Percentiles rank a stretch among this genome's conserved stretches.
Evolutionary conservation across 257 asterid species (phyloP).

Genomic region (Scutellaria baicalensis): DNA sequence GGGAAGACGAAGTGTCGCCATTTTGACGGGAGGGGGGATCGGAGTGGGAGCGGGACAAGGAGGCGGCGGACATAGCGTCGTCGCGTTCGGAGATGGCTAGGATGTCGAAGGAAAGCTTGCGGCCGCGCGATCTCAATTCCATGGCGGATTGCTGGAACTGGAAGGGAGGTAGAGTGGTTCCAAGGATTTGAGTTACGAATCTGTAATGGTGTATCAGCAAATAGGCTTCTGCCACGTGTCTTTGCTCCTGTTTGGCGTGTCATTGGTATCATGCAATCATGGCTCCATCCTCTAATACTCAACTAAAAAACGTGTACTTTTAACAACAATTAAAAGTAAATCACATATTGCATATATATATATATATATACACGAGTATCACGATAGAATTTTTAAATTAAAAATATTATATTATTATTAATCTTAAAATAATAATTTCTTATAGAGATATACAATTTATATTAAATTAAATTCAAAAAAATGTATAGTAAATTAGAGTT

Average conservation of each 20-base stretch:
- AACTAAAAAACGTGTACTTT: no score
- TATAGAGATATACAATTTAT: no score
- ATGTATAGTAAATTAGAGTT: no score
- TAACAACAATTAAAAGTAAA: no score
- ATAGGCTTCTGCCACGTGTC: slow-evolving; percentile 11
- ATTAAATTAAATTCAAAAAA: no score
- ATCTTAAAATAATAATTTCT: no score
- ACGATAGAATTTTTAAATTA: no score
- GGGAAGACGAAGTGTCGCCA: slow-evolving; percentile 22
- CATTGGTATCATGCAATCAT: no score
- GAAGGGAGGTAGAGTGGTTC: not conserved
- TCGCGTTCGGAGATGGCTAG: slow-evolving; percentile 35
- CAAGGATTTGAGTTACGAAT: slow-evolving; percentile 1
- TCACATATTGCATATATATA: no score
- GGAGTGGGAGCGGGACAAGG: slow-evolving; percentile 41
- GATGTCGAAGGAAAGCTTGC: slow-evolving; percentile 58
- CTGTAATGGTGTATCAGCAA: not conserved
- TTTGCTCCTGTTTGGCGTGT: not conserved
- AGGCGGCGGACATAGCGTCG: slow-evolving; percentile 21
- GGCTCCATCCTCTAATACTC: no score
- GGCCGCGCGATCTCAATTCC: slow-evolving; percentile 53
- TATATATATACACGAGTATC: no score
- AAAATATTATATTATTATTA: no score
- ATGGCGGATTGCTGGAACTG: slow-evolving; percentile 16
- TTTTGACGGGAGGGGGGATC: slow-evolving; percentile 32